Evolutionary conservation across 805 yeast genomes (phyloP).

Genomic region (Ogataea pilisensis): DNA sequence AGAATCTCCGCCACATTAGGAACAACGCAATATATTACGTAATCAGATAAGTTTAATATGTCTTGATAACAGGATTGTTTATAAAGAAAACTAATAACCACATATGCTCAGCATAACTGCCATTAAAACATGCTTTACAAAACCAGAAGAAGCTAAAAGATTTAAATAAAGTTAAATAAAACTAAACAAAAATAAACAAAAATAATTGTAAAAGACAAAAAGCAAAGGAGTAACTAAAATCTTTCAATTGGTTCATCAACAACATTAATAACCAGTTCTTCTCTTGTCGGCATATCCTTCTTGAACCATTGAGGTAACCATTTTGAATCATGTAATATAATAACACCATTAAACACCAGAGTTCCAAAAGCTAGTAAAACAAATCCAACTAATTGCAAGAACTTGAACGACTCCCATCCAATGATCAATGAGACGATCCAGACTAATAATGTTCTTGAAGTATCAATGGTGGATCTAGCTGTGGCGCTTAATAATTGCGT

Average conservation of each 20-base stretch:
- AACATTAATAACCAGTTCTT: conserved; percentile 29
- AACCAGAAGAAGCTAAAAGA: no score
- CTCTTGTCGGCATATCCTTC: conserved; percentile 21
- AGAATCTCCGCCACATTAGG: no score
- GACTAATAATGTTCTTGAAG: conserved; percentile 69
- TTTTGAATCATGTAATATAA: conserved; percentile 45
- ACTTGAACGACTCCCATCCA: conserved; percentile 72
- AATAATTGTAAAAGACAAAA: not conserved
- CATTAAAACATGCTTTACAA: no score
- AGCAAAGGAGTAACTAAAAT: conserved; percentile 9
- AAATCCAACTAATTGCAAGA: conserved; percentile 65
- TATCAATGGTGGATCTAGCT: conserved; percentile 73
- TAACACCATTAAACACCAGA: conserved; percentile 65
- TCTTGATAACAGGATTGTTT: no score
- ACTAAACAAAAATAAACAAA: not conserved
- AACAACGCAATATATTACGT: no score
- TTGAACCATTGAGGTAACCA: conserved; percentile 46
- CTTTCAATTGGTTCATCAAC: conserved; percentile 42
- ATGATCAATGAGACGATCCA: conserved; percentile 66
- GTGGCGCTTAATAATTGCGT: conserved; percentile 69
- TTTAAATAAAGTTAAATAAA: not conserved
- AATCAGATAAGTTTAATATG: no score
- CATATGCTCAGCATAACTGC: no score
- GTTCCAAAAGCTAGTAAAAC: conserved; percentile 64
- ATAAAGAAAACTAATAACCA: no score